Base-by-base conservation (phyloP, 306 rosid species). In the Lupinus albus region DNA sequence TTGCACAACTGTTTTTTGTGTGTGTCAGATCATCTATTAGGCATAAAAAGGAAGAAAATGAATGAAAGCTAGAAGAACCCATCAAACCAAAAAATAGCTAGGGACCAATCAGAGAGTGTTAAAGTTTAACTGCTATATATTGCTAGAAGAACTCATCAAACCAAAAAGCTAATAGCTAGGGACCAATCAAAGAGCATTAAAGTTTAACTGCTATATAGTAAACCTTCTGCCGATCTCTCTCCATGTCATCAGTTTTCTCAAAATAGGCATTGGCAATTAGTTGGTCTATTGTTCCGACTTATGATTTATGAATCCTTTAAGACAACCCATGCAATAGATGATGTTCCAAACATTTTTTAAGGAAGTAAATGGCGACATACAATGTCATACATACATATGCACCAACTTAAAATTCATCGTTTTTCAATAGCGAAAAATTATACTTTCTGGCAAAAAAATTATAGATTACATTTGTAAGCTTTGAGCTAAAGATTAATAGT, bases 201-300 rank as follows among this genome's bases (percentile, higher is more conserved):
- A 50, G 17, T 38, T 71, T 61, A 49, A 50, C 18, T n/a, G 4
- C 33, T 18, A 58, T 50, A 38, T 49, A 14, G 18, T 11, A 71
- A 46, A 51, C 76, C 45, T 61, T 61, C 53, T 49, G 54, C 7
- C 4, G 8, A 72, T 50, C 53, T 21, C 50, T 48, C 20, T 30
- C 9, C 21, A 49, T 5, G 30, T 18, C 51, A 33, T 59, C 12
- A 33, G 32, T 56, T 32, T 41, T 8, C 50, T 47, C 38, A 55
- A 25, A 6, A 36, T 17, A n/a, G 49, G 50, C 49, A 6, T 21
- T 17, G 49, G 59, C 49, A 33, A 21, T 33, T 47, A 32, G 39
- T 46, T 46, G 14, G 15, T 46, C 14, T 49, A 33, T 70, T 16
- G 10, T 45, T 47, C 50, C 50, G 42, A 20, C 60, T 49, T 1